Evolutionary conservation across 78 protist genomes (phyloP).

Genomic region (Cavenderia fasciculata): DNA sequence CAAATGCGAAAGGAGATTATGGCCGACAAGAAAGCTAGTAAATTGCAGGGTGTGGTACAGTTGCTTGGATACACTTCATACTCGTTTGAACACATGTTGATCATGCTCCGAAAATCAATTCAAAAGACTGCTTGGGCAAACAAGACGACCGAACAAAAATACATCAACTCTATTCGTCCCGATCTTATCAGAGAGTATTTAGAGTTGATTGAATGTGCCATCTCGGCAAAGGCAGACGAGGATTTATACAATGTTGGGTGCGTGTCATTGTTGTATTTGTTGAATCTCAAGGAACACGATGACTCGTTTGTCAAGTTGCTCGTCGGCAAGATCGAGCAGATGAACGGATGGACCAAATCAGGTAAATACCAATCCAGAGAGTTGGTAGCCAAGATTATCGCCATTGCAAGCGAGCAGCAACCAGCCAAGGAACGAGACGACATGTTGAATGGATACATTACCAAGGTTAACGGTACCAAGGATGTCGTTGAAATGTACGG

Average conservation of each 20-base stretch:
- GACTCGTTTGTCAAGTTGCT: background rate
- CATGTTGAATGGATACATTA: background rate
- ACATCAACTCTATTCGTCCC: background rate
- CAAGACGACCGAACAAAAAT: background rate
- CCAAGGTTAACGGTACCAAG: background rate
- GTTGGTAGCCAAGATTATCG: constrained; percentile 31
- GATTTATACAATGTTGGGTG: constrained; percentile 14
- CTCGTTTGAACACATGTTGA: constrained; percentile 41
- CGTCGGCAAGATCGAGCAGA: background rate
- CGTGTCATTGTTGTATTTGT: constrained; percentile 8
- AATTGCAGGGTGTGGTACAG: constrained; percentile 18
- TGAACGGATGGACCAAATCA: background rate
- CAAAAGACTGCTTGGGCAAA: constrained; percentile 14
- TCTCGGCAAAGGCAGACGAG: constrained; percentile 30
- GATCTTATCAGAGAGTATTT: background rate
- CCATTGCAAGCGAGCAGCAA: background rate
- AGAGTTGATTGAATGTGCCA: background rate
- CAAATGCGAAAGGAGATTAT: background rate
- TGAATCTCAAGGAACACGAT: background rate
- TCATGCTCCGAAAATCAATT: constrained; percentile 6
- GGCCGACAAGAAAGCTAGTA: background rate
- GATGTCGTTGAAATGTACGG: constrained; percentile 56
- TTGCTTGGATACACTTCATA: constrained; percentile 19
- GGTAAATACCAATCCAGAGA: constrained; percentile 20
- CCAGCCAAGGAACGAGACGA: background rate